Conservation (phyloP, 768 basidiomycete genomes). For the Trametes punicea region DNA sequence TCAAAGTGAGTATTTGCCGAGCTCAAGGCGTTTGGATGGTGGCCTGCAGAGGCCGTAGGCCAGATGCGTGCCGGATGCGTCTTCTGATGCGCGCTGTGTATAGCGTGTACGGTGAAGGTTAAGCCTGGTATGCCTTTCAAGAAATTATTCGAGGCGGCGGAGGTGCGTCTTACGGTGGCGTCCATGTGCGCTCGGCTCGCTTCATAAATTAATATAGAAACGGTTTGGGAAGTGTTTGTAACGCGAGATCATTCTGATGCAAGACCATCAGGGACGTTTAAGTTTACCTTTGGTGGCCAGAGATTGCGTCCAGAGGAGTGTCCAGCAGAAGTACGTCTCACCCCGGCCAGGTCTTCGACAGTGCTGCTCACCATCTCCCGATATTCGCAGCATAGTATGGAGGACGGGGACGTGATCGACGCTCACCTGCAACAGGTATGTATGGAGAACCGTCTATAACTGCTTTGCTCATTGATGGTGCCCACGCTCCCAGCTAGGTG, state of each 20-base stretch:
- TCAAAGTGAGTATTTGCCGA: constrained; percentile 38
- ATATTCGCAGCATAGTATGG: constrained; percentile 46
- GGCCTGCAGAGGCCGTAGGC: background rate
- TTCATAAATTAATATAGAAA: constrained; percentile 37
- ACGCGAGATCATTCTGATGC: constrained; percentile 42
- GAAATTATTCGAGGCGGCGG: constrained; percentile 66
- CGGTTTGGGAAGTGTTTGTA: constrained; percentile 55
- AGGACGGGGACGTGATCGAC: constrained; percentile 63
- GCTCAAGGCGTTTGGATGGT: constrained; percentile 1
- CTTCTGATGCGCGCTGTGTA: background rate
- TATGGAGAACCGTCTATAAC: background rate
- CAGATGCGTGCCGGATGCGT: background rate
- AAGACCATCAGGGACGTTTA: constrained; percentile 50
- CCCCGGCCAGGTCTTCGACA: background rate
- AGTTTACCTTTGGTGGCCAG: constrained; percentile 54
- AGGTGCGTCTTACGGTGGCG: constrained; percentile 41
- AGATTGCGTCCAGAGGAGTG: constrained; percentile 49
- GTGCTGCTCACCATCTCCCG: constrained; percentile 2
- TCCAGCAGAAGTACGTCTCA: constrained; percentile 46
- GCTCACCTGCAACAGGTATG: constrained; percentile 55
- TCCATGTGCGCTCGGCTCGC: background rate
- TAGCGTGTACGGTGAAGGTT: constrained; percentile 67
- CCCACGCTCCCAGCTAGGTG: constrained; percentile 3
- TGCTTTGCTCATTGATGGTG: background rate
- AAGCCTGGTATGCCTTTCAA: constrained; percentile 58